A percentile compares a stretch with the other conserved stretches of the same genome.
These are phyloP conservation scores for Lignosus rhinocerotis DNA, from an alignment of 1,284 basidiomycete genomes.

Conservation along the genomic window DNA sequence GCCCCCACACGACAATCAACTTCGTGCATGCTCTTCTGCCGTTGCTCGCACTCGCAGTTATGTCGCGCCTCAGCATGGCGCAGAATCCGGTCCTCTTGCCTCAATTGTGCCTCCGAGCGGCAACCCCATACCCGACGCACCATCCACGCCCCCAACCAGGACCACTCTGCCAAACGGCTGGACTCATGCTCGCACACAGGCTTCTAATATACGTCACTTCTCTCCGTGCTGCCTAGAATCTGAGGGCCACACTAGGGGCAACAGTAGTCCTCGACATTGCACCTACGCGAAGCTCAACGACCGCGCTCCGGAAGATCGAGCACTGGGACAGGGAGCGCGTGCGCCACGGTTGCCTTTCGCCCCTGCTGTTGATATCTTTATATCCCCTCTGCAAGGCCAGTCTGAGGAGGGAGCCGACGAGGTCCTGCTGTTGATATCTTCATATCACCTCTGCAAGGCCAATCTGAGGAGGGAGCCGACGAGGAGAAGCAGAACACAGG, in stretches of 20 bases:
- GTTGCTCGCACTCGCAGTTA: too few species aligned
- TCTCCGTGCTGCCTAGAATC: background rate
- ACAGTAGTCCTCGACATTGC: background rate
- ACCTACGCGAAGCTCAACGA: background rate
- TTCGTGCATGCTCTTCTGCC: too few species aligned
- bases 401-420: background rate
- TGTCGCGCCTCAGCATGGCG: too few species aligned
- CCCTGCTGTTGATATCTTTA: conserved; percentile 44
- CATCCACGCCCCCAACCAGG: background rate
- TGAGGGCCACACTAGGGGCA: background rate
- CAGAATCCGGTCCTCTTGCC: background rate
- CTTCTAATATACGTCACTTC: background rate
- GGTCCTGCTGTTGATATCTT: conserved; percentile 44
- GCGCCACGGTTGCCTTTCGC: conserved; percentile 34
- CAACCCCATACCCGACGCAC: background rate
- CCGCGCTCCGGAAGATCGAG: background rate
- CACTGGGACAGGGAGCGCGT: background rate
- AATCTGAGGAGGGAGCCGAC: background rate
- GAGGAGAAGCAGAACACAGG: background rate
- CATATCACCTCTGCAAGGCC: conserved; percentile 46
- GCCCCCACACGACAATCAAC: background rate
- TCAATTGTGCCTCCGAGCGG: conserved; percentile 13
- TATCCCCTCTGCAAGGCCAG: conserved; percentile 45
- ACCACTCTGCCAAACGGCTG: background rate
- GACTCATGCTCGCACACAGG: background rate